These are phyloP conservation scores for Onygenales sp. DNA, from an alignment of 2,329 filamentous ascomycete genomes.

Conservation along the genomic window DNA sequence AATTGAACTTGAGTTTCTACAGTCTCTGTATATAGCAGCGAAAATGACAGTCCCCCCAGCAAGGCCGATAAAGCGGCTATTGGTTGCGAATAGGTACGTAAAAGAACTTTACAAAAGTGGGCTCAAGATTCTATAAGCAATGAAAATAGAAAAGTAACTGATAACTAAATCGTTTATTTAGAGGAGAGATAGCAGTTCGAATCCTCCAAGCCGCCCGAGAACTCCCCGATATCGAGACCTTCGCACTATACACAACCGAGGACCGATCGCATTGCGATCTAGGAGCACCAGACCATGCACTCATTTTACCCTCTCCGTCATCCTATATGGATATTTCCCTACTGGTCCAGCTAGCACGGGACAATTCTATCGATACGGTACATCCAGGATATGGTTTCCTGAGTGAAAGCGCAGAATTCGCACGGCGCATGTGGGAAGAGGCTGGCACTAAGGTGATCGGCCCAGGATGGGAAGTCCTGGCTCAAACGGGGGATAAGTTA, in stretches of 20 bases:
- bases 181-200: constrained; percentile 56
- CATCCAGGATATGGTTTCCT: constrained; percentile 57
- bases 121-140: constrained; percentile 1
- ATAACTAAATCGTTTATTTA: constrained; percentile 16
- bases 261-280: constrained; percentile 47
- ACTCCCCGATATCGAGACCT: constrained; percentile 43
- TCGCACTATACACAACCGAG: constrained; percentile 45
- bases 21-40: background rate
- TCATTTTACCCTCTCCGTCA: constrained; percentile 42
- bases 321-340: constrained; percentile 45
- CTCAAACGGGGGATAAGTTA: constrained; percentile 47
- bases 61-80: constrained; percentile 38
- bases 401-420: constrained; percentile 45
- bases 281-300: constrained; percentile 37
- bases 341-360: constrained; percentile 38
- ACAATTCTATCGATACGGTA: constrained; percentile 45
- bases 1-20: too few species aligned
- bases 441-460: constrained; percentile 42
- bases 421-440: constrained; percentile 40
- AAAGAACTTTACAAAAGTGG: background rate
- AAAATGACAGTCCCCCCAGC: constrained; percentile 13
- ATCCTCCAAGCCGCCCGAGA: constrained; percentile 53
- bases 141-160: background rate
- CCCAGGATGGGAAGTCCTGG: constrained; percentile 49
- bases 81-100: constrained; percentile 45